Conservation (phyloP, 495 filamentous ascomycete species). For the Usnea hakonensis region DNA sequence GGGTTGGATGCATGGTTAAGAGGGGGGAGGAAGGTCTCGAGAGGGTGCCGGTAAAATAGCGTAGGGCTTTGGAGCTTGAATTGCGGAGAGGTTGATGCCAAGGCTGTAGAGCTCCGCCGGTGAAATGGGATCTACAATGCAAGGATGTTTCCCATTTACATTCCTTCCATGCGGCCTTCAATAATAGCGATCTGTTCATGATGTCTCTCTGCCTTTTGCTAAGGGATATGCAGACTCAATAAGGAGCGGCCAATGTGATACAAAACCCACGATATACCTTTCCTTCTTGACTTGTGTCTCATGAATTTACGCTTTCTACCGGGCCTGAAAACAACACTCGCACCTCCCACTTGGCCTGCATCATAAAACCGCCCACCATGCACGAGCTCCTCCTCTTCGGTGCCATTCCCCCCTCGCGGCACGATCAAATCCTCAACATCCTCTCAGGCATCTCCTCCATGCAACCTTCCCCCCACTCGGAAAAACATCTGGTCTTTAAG, state of each 20-base stretch:
- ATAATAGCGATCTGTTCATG: not conserved
- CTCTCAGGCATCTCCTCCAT: conserved; percentile 60
- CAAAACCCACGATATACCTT: not conserved
- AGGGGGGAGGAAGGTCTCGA: conserved; percentile 6
- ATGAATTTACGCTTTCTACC: not conserved
- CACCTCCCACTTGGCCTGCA: not conserved
- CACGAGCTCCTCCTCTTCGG: conserved; percentile 49
- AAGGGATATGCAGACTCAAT: not conserved
- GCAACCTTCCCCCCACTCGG: conserved; percentile 48
- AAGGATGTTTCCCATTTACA: not conserved
- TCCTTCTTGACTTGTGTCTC: not conserved
- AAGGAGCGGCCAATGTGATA: too few species aligned
- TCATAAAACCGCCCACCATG: conserved; percentile 25
- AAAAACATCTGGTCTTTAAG: conserved; percentile 60
- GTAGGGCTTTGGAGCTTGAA: not conserved
- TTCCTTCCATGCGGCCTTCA: not conserved
- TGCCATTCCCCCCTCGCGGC: conserved; percentile 37
- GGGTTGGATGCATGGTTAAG: conserved; percentile 57
- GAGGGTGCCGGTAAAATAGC: not conserved
- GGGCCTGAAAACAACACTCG: not conserved
- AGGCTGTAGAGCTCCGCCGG: not conserved
- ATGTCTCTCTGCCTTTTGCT: not conserved
- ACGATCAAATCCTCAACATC: conserved; percentile 56
- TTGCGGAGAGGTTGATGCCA: not conserved
- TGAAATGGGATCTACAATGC: too few species aligned